Conservation (phyloP, 164 flowering plant species). For the Berberis thunbergii region DNA sequence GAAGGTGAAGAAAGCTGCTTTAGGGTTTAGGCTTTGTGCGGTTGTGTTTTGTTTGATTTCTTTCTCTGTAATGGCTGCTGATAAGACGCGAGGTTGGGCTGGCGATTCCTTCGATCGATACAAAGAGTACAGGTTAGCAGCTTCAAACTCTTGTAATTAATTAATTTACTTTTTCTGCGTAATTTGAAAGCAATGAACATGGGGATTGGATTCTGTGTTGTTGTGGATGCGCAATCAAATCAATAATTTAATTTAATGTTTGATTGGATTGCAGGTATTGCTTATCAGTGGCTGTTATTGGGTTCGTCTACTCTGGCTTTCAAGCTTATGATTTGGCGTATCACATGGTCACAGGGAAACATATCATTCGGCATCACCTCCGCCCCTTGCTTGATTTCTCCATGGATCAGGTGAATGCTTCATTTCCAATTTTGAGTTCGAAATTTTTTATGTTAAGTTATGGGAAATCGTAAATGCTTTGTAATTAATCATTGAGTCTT, state of each 20-base stretch:
- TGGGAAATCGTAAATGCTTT: too few relatives aligned
- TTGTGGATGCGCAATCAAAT: background rate
- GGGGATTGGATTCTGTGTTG: background rate
- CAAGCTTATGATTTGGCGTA: slow-evolving; percentile 60
- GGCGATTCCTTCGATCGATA: slow-evolving; percentile 95
- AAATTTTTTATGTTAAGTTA: too few relatives aligned
- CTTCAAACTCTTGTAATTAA: background rate
- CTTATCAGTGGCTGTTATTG: slow-evolving; percentile 52
- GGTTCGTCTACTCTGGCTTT: slow-evolving; percentile 72
- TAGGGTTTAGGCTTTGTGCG: slow-evolving; percentile 65
- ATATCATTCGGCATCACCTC: slow-evolving; percentile 36
- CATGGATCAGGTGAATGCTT: slow-evolving; percentile 74
- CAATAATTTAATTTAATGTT: background rate
- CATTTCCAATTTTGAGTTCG: too few relatives aligned
- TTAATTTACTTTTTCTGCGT: background rate
- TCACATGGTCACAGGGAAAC: slow-evolving; percentile 37
- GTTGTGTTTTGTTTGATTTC: slow-evolving; percentile 62
- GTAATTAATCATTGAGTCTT: too few relatives aligned
- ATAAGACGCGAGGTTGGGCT: slow-evolving; percentile 85
- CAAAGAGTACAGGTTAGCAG: slow-evolving; percentile 69
- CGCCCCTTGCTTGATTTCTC: slow-evolving; percentile 54
- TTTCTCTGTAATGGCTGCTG: slow-evolving; percentile 89
- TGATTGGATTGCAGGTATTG: slow-evolving; percentile 51
- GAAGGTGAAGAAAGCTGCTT: slow-evolving; percentile 33
- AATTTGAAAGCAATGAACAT: background rate